Evolutionary conservation across 202 grass and related monocot species (phyloP).

Genomic region (Dendrocalamus latiflorus): DNA sequence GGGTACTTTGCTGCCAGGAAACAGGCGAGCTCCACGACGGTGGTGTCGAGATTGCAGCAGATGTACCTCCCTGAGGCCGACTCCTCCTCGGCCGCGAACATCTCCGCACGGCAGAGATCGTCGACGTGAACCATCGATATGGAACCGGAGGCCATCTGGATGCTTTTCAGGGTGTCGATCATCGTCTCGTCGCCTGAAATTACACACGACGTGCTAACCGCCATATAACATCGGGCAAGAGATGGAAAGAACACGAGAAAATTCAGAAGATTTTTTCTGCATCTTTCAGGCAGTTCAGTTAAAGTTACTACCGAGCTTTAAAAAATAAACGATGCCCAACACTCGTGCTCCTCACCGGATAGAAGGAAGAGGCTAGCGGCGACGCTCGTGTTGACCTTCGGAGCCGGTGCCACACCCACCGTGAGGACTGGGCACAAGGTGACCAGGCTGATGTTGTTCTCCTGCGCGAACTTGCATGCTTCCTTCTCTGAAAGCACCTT

Average conservation of each 20-base stretch:
- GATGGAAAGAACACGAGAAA: background rate
- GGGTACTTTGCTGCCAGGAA: constrained; percentile 54
- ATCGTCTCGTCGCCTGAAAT: constrained; percentile 23
- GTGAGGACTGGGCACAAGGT: constrained; percentile 32
- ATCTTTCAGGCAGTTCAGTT: background rate
- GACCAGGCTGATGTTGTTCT: constrained; percentile 56
- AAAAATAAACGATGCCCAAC: background rate
- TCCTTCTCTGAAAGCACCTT: constrained; percentile 65
- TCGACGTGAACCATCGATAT: constrained; percentile 34
- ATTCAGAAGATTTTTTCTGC: background rate
- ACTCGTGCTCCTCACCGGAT: constrained; percentile 23
- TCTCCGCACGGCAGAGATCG: constrained; percentile 65
- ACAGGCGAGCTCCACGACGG: constrained; percentile 16
- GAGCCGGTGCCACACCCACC: constrained; percentile 28
- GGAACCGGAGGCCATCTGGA: constrained; percentile 34
- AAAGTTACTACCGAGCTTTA: background rate
- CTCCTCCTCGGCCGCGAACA: constrained; percentile 53
- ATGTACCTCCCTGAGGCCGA: constrained; percentile 40
- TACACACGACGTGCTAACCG: background rate
- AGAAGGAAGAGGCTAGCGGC: constrained; percentile 37
- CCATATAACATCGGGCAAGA: no score
- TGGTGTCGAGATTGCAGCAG: constrained; percentile 45
- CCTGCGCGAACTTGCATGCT: constrained; percentile 41
- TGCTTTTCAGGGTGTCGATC: constrained; percentile 18
- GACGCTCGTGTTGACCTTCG: background rate